phyloP scores from a whole-genome alignment of 805 yeast genomes.

The Zygosaccharomyces kombuchaensis region DNA sequence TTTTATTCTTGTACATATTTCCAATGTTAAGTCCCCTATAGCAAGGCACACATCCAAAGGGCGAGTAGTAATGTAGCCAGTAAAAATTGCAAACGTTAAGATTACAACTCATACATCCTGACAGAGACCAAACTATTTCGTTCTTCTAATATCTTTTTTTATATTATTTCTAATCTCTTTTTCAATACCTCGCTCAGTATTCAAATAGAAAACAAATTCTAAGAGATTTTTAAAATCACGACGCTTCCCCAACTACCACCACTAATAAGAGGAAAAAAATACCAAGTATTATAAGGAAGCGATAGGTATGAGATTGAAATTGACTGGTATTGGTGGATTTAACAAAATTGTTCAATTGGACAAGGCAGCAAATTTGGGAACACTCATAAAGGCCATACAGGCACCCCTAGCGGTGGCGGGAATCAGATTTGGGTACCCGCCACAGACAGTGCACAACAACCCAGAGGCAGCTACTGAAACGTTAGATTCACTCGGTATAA shows the following conservation, averaged over 20 bases:
- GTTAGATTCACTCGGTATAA: conserved; percentile 44
- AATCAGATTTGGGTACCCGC: conserved; percentile 60
- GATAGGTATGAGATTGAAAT: conserved; percentile 38
- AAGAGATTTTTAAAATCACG: too few relatives aligned
- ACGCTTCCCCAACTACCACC: background rate
- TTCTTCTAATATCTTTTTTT: too few relatives aligned
- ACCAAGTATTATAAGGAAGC: background rate
- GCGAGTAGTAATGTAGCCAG: too few relatives aligned
- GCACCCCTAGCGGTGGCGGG: conserved; percentile 4
- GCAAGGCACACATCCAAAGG: too few relatives aligned
- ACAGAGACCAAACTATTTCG: too few relatives aligned
- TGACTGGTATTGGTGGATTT: conserved; percentile 25
- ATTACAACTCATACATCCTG: too few relatives aligned
- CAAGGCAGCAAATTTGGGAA: conserved; percentile 36
- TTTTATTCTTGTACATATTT: too few relatives aligned
- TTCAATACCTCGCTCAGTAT: too few relatives aligned
- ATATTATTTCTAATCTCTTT: too few relatives aligned
- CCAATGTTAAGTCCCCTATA: too few relatives aligned
- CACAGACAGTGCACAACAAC: conserved; percentile 40
- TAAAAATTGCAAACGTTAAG: too few relatives aligned
- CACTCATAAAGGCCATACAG: conserved; percentile 29
- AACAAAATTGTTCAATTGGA: conserved; percentile 37
- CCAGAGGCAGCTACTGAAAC: conserved; percentile 14
- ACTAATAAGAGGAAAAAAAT: background rate
- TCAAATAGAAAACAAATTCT: too few relatives aligned